These are phyloP conservation scores for Naegleria gruberi DNA, from an alignment of 208 protist species.

Conservation along the genomic window DNA sequence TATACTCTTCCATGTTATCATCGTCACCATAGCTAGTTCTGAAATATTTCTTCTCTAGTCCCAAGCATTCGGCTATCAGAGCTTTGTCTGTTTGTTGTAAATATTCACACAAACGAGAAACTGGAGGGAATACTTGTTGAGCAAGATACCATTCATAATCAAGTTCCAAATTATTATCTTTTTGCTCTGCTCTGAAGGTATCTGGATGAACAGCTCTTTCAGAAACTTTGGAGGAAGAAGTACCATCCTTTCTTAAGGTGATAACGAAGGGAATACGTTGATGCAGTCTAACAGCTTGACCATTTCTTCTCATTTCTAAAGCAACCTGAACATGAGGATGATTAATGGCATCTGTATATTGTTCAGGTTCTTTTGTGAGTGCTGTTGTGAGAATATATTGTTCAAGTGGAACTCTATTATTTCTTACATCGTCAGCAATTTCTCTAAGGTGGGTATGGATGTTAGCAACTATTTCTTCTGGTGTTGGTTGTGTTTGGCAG, in stretches of 20 bases:
- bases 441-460: slow-evolving; percentile 80
- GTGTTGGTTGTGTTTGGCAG: slow-evolving; percentile 55
- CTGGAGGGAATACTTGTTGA: slow-evolving; percentile 83
- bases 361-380: slow-evolving; percentile 88
- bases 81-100: slow-evolving; percentile 40
- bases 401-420: slow-evolving; percentile 33
- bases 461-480: slow-evolving; percentile 65
- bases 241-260: background rate
- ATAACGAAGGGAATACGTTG: slow-evolving; percentile 65
- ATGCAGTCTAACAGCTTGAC: slow-evolving; percentile 36
- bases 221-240: background rate
- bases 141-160: slow-evolving; percentile 86
- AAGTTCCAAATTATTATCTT: slow-evolving; percentile 43
- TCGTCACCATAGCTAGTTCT: too few species aligned
- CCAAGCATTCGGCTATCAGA: background rate
- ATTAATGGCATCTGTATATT: slow-evolving; percentile 75
- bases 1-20: too few species aligned
- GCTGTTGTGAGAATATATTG: slow-evolving; percentile 92
- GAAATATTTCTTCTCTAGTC: background rate
- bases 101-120: slow-evolving; percentile 81
- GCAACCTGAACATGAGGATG: slow-evolving; percentile 81
- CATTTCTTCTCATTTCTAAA: slow-evolving; percentile 37
- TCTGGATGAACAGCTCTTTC: background rate
- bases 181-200: background rate
- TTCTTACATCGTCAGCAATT: slow-evolving; percentile 61